Evolutionary conservation across 2,329 filamentous ascomycete species (phyloP), one percentile per base, ranked within the genome.

Genomic region (Scedosporium boydii): DNA sequence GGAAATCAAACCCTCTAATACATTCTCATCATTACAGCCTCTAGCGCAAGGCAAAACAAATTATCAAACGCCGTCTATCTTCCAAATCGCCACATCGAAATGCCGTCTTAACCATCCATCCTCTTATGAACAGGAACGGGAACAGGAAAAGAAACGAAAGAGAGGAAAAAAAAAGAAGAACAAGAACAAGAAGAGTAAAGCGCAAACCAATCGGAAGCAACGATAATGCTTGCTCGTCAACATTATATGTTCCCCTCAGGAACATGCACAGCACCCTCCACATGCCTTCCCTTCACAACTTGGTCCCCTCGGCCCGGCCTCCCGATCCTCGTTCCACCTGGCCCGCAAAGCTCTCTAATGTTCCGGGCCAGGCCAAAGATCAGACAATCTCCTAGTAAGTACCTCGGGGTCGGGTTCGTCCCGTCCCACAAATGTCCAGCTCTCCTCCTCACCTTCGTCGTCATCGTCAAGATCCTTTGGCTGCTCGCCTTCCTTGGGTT

Each of bases 351-450:
- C 51, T 23, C 48, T n/a, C 48, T 61, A 61, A 34, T 56, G 18
- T 10, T 61, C 59, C 23, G 53, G 53, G 12, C 60, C 55, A 14
- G 60, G 60, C 34, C 38, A 62, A 58, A 67, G 65, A 12, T 67
- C 68, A 26, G 66, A 69, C 59, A 78, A 67, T 62, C 74, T 75
- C 70, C 73, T 75, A 14, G 75, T 78, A 55, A 74, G 68, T 18
- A 74, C 72, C 16, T 80, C 77, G 1, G 77, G 74, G 57, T 80
- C 78, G 0, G 76, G 76, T 65, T 80, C 79, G 61, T 78, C 77
- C 34, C 74, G 76, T 5, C 90, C 91, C 21, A 97, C 83, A 74
- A 97, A 91, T 0, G 93, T 97, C 93, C 93, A 98, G 70, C 87
- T 90, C 72, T 96, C 91, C 69, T 90, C 87, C 65, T 89, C 87